Conservation (phyloP, 2,329 filamentous ascomycete species). For the Xylaria digitata region DNA sequence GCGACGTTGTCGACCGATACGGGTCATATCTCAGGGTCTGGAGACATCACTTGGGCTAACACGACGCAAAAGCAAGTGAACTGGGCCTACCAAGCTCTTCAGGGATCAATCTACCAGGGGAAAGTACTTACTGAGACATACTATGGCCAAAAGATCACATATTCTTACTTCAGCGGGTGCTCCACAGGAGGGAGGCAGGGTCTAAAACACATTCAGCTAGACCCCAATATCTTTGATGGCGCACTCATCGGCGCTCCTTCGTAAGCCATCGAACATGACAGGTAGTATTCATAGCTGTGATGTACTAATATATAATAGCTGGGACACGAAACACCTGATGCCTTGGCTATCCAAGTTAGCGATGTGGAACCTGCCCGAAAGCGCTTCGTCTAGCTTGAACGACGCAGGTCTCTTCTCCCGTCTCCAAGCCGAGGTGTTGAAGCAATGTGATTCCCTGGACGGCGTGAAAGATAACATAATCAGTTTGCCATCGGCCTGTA, state of each 20-base stretch:
- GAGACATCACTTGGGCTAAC: conserved; percentile 51
- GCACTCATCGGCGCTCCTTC: conserved; percentile 59
- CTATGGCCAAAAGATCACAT: conserved; percentile 55
- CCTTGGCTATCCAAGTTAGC: conserved; percentile 54
- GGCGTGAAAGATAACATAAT: conserved; percentile 57
- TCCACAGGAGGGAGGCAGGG: conserved; percentile 67
- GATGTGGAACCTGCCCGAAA: conserved; percentile 57
- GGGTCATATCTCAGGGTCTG: conserved; percentile 48
- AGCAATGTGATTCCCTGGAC: conserved; percentile 58
- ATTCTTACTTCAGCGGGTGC: conserved; percentile 64
- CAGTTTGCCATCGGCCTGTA: conserved; percentile 53
- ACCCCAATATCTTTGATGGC: conserved; percentile 64
- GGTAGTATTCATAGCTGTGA: too few relatives aligned
- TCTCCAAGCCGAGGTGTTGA: conserved; percentile 56
- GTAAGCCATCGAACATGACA: conserved; percentile 38
- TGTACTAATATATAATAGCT: too few relatives aligned
- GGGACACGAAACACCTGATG: conserved; percentile 60
- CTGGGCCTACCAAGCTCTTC: conserved; percentile 51
- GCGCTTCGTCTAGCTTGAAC: conserved; percentile 55
- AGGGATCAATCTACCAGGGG: conserved; percentile 58
- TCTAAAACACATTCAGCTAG: conserved; percentile 57
- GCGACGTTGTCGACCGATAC: conserved; percentile 53
- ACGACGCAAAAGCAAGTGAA: conserved; percentile 48
- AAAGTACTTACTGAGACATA: conserved; percentile 58
- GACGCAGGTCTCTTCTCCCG: conserved; percentile 53